Base-by-base conservation (phyloP, 768 basidiomycete genomes). In the Galerina marginata region DNA sequence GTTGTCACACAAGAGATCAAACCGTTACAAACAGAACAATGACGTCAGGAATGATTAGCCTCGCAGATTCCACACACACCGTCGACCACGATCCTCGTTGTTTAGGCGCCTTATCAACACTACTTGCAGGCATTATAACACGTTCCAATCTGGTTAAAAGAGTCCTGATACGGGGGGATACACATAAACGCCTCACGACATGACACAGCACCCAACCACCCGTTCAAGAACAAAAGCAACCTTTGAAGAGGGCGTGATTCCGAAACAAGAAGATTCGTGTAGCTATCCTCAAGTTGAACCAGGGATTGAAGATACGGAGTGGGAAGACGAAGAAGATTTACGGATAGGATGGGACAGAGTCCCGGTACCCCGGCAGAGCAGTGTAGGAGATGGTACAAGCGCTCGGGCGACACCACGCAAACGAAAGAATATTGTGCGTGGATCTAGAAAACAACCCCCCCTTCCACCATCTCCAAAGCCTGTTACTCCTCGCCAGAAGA, bases 331-430 rank as follows among this genome's bases (percentile, higher is more conserved):
- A 38, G 45, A 43, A 29, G 56, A 52, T 1, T 12, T 9, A 9
- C 49, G 37, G 36, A 16, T 55, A 51, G 38, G 23, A 50, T 47
- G 59, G 57, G 56, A 61, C 43, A 54, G 48, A 33, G 36, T 10
- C n/a, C 37, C 53, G 12, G 2, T 9, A 26, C 38, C 37, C 6
- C 49, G 46, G 25, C 29, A 36, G 26, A 56, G 15, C 51, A 16
- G 15, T 9, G 5, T 40, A 15, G 39, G 51, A 16, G 38, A 53
- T 23, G 23, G 23, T 29, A 11, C 56, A 9, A 25, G 29, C 39
- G 5, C 40, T 43, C 40, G 54, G 33, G 29, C 60, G 16, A 58
- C 69, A n/a, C 59, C 69, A 53, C 73, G 74, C 57, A 76, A 64
- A 64, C 75, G 79, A 58, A 71, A 69, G 43, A 65, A 53, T 25